Conservation (phyloP, 164 flowering plant genomes). For the Platanus orientalis region DNA sequence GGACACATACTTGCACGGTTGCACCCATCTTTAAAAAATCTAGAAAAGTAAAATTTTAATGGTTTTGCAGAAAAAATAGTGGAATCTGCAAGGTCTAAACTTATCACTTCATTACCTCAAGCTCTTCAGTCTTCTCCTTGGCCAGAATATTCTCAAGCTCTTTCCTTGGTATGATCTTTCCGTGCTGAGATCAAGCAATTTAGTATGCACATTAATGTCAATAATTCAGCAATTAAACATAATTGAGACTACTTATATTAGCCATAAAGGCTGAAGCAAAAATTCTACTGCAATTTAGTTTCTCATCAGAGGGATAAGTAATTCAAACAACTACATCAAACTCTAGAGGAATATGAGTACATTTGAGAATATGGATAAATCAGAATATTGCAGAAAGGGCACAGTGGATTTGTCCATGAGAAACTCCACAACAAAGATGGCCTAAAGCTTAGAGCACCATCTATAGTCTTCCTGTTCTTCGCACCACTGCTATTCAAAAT, state of each 20-base stretch:
- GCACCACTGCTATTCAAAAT: neutral
- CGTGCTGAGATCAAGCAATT: conserved; percentile 46
- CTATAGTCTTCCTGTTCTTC: neutral
- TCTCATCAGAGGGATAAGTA: neutral
- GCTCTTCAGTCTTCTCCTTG: conserved; percentile 64
- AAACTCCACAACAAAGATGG: neutral
- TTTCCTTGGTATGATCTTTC: conserved; percentile 77
- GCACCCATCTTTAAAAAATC: too few species aligned
- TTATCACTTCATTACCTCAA: conserved; percentile 52
- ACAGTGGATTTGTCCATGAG: neutral
- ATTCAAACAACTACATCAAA: neutral
- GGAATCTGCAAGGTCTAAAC: neutral
- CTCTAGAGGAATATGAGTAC: neutral
- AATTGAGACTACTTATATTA: neutral
- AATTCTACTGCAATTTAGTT: neutral
- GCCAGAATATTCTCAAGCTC: conserved; percentile 61
- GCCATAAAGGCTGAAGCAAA: neutral
- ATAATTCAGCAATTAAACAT: conserved; percentile 9
- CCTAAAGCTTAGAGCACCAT: neutral
- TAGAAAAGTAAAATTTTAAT: too few species aligned
- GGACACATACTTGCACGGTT: neutral
- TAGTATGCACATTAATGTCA: neutral
- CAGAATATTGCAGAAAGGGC: neutral
- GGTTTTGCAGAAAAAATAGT: neutral
- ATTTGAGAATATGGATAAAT: neutral